These are phyloP conservation scores for Przewalskia tangutica DNA, from an alignment of 257 asterid species.

Conservation along the genomic window DNA sequence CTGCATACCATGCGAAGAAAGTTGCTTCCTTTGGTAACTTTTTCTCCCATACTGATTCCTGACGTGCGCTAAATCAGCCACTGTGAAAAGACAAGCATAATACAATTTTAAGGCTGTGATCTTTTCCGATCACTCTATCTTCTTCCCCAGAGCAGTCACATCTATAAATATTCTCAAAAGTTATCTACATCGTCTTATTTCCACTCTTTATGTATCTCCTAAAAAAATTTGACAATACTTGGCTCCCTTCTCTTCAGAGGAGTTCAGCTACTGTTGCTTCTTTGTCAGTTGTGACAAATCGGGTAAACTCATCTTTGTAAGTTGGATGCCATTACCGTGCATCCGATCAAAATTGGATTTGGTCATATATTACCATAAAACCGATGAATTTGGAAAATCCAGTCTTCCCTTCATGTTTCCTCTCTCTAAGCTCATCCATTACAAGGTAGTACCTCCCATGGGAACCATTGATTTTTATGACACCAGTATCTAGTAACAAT, in stretches of 20 bases:
- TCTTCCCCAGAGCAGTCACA: not conserved
- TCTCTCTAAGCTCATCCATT: not conserved
- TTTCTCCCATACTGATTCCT: not conserved
- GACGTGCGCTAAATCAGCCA: not conserved
- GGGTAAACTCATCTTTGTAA: not conserved
- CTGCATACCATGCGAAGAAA: not conserved
- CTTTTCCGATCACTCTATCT: not conserved
- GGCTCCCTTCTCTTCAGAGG: not conserved
- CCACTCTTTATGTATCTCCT: not conserved
- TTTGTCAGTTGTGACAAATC: not conserved
- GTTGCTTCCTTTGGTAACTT: not conserved
- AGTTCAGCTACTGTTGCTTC: not conserved
- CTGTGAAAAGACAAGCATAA: not conserved
- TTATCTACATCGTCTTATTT: not conserved
- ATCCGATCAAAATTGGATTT: not conserved
- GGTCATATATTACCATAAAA: not conserved
- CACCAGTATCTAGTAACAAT: not conserved
- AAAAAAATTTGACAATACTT: not conserved
- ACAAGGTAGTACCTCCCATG: not conserved
- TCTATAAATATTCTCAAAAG: too few relatives aligned
- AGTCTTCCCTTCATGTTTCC: not conserved
- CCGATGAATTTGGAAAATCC: not conserved
- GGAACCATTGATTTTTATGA: not conserved
- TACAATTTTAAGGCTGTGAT: not conserved
- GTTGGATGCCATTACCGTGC: not conserved